Percentiles rank a stretch among this genome's conserved stretches.
phyloP scores from a whole-genome alignment of 1,284 basidiomycete genomes.

The Pterula multifida region DNA sequence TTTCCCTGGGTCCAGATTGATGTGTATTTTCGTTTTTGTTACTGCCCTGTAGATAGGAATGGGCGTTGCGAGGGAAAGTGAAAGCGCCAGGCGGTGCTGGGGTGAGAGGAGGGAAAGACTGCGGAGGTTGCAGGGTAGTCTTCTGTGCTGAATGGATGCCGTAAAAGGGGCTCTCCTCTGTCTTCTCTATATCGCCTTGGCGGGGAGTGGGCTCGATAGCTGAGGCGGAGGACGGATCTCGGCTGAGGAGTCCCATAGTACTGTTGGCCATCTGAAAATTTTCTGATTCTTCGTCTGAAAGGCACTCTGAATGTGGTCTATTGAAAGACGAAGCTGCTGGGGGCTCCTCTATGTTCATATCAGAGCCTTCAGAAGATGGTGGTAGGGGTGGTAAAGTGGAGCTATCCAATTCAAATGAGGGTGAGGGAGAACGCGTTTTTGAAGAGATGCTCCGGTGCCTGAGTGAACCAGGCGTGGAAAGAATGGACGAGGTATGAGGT shows the following conservation, averaged over 20 bases:
- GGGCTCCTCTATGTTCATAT: not conserved
- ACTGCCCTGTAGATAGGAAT: not conserved
- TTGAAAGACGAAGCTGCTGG: not conserved
- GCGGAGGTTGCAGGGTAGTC: not conserved
- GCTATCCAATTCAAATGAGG: not conserved
- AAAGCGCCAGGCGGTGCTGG: not conserved
- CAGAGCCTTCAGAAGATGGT: not conserved
- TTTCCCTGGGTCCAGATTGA: not conserved
- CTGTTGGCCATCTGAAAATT: too few species aligned
- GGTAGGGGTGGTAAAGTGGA: not conserved
- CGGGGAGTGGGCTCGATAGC: too few species aligned
- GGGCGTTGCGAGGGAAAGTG: slow-evolving; percentile 1
- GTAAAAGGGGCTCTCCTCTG: not conserved
- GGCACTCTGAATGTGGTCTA: too few species aligned
- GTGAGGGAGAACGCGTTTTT: not conserved
- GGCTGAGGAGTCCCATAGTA: not conserved
- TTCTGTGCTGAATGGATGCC: not conserved
- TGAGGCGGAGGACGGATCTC: not conserved
- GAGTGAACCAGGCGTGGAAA: not conserved
- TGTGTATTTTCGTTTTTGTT: not conserved
- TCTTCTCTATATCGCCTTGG: too few species aligned
- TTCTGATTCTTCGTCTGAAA: too few species aligned
- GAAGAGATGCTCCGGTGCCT: not conserved
- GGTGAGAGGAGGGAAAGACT: not conserved
- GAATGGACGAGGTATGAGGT: not conserved